Base-by-base conservation (phyloP, 371 early-diverging fungal genomes). In the Rhizopus sp. region DNA sequence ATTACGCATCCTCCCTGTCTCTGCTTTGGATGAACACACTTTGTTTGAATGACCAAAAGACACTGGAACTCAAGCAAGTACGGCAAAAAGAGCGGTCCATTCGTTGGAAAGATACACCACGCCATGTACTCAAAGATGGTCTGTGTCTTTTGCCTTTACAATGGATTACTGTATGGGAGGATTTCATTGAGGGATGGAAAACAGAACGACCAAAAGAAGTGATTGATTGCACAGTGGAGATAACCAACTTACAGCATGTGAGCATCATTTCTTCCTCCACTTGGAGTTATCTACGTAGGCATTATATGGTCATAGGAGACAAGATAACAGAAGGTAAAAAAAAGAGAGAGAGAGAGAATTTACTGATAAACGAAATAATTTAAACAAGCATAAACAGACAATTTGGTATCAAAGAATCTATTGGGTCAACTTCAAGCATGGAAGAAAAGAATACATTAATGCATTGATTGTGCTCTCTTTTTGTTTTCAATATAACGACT, bases 401-500 rank as follows among this genome's bases (percentile, higher is more conserved):
- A 5, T 12, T n/a, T 32, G n/a, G n/a, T 45, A 23, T 30, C 31
- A 47, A 47, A 38, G 13, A 23, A 57, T 49, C 13, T 57, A 23
- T 23, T 23, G 23, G 2, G 23, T 23, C 23, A 23, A 23, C 23
- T 23, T 23, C 23, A 23, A 23, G 23, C 23, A 23, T 23, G 23
- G 23, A 23, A 23, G 23, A 23, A 23, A 23, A 23, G 23, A 23
- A 23, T 23, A 40, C 7, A 3, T 59, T 62, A 78, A 56, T 78
- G 75, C 78, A 78, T 78, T 6, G 78, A 78, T 42, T 55, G 51
- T 7, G 78, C 70, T 46, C 78, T 61, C 40, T 72, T 66, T 37
- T 78, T 78, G 30, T 59, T 63, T 30, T 69, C 70, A 31, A 60
- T 55, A 31, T 44, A 34, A 7, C 64, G 44, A 17, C 62, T 53